Base-by-base conservation (phyloP, 148 eudicot genomes). In the Rheum nobile region DNA sequence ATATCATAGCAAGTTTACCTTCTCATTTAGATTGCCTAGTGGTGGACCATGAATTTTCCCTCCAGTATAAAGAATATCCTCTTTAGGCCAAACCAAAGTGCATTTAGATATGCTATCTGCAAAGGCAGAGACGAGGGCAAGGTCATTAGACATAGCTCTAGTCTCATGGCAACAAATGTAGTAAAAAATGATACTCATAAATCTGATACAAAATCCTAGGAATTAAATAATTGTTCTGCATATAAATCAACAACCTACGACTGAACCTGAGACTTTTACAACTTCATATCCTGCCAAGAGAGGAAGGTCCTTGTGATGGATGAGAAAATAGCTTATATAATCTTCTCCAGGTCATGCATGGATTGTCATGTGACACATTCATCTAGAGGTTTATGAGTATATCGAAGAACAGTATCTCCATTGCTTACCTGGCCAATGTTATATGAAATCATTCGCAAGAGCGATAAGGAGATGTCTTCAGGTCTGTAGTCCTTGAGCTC, bases 391-490 rank as follows among this genome's bases (percentile, higher is more conserved):
- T 50, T 50, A 50, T 50, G 8, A 50, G 7, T 22, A n/a, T 50
- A n/a, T 50, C n/a, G 1, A 4, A 61, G 29, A 29, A 31, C 2
- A 73, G 12, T 44, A 16, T 52, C 31, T 71, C 67, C 26, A 10
- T 47, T 77, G 79, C 84, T 75, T 57, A 88, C 98, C 97, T 95
- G 98, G 28, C 98, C 98, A 75, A 95, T 95, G 78, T 95, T 95
- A 57, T 95, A 95, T 16, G 98, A 95, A 77, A 95, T 95, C 98
- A 95, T 95, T 78, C 98, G 86, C 76, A 95, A 79, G 48, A 95
- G 93, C 61, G 98, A 95, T n/a, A 95, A 85, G 75, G 98, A 95
- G 67, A 95, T 95, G 68, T 95, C 98, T 86, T 95, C 98, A 76
- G 98, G 98, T 75, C 89, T 91, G 75, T 87, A 95, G 84, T 95